Evolutionary conservation across 768 basidiomycete species (phyloP).

Genomic region (Phlebiopsis flavidoalba): DNA sequence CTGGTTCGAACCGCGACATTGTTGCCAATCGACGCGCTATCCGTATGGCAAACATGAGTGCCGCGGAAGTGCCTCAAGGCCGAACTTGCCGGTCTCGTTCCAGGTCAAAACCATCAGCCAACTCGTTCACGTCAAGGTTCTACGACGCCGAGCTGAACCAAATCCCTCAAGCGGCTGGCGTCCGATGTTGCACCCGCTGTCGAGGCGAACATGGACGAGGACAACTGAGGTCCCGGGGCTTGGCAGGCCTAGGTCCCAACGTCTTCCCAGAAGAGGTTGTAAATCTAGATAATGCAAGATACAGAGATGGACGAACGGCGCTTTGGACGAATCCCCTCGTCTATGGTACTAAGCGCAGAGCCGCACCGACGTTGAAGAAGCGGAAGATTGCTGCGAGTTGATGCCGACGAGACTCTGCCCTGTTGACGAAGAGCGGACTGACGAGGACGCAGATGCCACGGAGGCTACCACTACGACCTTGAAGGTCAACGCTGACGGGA

Average conservation of each 20-base stretch:
- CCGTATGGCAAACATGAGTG: slow-evolving; percentile 94
- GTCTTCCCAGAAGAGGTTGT: slow-evolving; percentile 4
- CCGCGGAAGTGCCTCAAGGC: slow-evolving; percentile 92
- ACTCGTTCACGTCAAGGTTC: slow-evolving; percentile 18
- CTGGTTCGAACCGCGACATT: slow-evolving; percentile 84
- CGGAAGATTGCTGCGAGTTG: slow-evolving; percentile 31
- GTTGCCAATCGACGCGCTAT: slow-evolving; percentile 88
- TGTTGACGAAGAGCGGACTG: slow-evolving; percentile 38
- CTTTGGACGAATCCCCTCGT: slow-evolving; percentile 27
- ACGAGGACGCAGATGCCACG: slow-evolving; percentile 35
- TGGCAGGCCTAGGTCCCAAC: slow-evolving; percentile 13
- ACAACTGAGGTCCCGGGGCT: slow-evolving; percentile 22
- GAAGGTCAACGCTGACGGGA: slow-evolving; percentile 86
- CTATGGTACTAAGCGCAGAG: slow-evolving; percentile 44
- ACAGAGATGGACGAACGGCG: slow-evolving; percentile 13
- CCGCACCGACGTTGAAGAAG: slow-evolving; percentile 37
- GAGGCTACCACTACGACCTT: slow-evolving; percentile 44
- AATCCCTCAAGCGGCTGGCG: slow-evolving; percentile 4
- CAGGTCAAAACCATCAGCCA: slow-evolving; percentile 34
- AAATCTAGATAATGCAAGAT: slow-evolving; percentile 12
- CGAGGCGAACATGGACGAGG: slow-evolving; percentile 10
- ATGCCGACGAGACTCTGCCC: slow-evolving; percentile 29
- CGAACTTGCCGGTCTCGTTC: slow-evolving; percentile 60
- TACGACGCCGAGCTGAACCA: slow-evolving; percentile 13
- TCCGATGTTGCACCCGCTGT: slow-evolving; percentile 1